phyloP scores from a whole-genome alignment of 768 basidiomycete genomes.

The Chiua virens region DNA sequence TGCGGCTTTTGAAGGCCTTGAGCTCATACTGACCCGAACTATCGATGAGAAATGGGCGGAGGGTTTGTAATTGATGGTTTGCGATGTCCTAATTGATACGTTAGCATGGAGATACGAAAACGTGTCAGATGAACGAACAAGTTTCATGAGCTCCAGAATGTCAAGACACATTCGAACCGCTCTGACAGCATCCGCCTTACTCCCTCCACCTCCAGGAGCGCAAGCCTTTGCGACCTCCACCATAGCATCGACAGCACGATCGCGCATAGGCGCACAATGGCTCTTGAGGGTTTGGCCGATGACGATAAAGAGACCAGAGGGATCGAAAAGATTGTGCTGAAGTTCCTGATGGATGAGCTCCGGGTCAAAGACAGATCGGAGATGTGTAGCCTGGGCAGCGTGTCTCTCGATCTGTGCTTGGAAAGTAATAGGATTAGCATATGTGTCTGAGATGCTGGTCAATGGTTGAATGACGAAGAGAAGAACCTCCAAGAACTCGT shows the following conservation, averaged over 20 bases:
- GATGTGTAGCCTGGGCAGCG: slow-evolving; percentile 60
- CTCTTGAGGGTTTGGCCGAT: slow-evolving; percentile 83
- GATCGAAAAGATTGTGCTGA: slow-evolving; percentile 72
- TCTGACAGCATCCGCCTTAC: slow-evolving; percentile 62
- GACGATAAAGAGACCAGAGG: slow-evolving; percentile 71
- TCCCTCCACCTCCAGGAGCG: slow-evolving; percentile 53
- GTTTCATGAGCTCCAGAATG: slow-evolving; percentile 92
- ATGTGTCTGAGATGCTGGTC: slow-evolving; percentile 57
- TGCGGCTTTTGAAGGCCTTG: slow-evolving; percentile 67
- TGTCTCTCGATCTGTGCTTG: slow-evolving; percentile 62
- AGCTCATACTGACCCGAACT: slow-evolving; percentile 80
- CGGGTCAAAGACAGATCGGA: slow-evolving; percentile 79
- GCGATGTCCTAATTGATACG: slow-evolving; percentile 76
- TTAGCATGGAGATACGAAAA: slow-evolving; percentile 17
- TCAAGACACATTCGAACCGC: slow-evolving; percentile 85
- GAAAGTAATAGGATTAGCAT: slow-evolving; percentile 57
- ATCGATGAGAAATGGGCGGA: slow-evolving; percentile 87
- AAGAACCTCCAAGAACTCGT: slow-evolving; percentile 79
- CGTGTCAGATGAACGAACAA: slow-evolving; percentile 53
- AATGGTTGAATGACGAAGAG: slow-evolving; percentile 83
- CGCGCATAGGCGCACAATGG: slow-evolving; percentile 93
- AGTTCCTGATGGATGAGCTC: slow-evolving; percentile 82
- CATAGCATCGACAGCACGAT: slow-evolving; percentile 81
- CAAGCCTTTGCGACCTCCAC: slow-evolving; percentile 64
- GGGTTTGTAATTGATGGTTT: slow-evolving; percentile 89